Evolutionary conservation across 495 filamentous ascomycete genomes (phyloP), one percentile per base, ranked within the genome.

Genomic region (Penicillium desertorum): DNA sequence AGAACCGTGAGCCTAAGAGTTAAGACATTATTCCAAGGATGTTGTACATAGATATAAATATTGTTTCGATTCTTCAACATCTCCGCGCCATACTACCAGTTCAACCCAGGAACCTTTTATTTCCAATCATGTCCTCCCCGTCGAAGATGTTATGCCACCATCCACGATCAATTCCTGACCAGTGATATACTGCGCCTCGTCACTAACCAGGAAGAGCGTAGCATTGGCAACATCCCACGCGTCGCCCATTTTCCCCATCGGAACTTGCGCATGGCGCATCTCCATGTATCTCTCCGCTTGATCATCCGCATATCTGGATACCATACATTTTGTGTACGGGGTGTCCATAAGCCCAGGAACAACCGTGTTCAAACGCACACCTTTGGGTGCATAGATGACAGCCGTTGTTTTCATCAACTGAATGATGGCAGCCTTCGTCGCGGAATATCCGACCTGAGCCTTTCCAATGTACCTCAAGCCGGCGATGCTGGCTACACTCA

Each of bases 161-260:
- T 85, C 81, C 2, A 86, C 76, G 1, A 84, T 70, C 9, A 84
- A 62, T 57, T 83, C 72, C 58, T 78, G 71, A 0, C 82, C 81
- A 1, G 81, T 83, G 22, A 83, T 75, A 66, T 81, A 84, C 14
- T 57, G 54, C 5, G 81, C 74, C 50, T 81, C 80, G 48, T 78
- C 74, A 29, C 72, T 72, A 1, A 71, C 78, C 11, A 85, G 64
- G 56, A 83, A 85, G 37, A 81, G 56, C 1, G 74, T 76, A 0
- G 77, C 74, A 64, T 78, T 73, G 0, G 81, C 79, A 17, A 85
- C 76, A 67, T 84, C 83, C 68, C 75, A 78, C 2, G 72, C 71
- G 64, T 69, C 68, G 0, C 76, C 76, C 72, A 79, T 77, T 20
- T 54, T 59, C 23, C 66, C 62, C 66, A 73, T 78, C 1, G 76